Evolutionary conservation across 352 stramenopile species (phyloP), one percentile per base, ranked within the genome.

Genomic region (Elongisporangium anandrum): DNA sequence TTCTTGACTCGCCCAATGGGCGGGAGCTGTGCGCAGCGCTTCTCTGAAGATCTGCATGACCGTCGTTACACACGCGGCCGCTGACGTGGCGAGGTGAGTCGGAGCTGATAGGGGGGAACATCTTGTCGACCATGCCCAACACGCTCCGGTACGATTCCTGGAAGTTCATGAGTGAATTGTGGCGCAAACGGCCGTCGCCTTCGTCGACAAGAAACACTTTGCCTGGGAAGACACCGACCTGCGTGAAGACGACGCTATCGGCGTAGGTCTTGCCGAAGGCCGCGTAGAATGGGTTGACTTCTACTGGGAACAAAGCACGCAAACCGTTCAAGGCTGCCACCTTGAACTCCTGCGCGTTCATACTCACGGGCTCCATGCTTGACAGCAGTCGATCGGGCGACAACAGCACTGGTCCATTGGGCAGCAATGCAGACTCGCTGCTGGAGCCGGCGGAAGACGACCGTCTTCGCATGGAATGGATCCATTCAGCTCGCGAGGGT

Each of bases 271-370:
- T 88, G 23, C 85, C 82, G 57, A 96, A 95, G 6, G 81, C 85
- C 2, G 85, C 84, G 61, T 92, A 92, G 59, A 94, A 95, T 17
- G 87, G 82, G 51, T 91, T 92, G 29, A 91, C 72, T 26, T 92
- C 84, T 22, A 70, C 41, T 7, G 84, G 84, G 59, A 95, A 96
- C 2, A 94, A 69, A 15, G 64, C 71, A 17, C 77, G 74, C 29
- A 95, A 59, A 8, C 77, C 78, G 24, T 74, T 77, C 19, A 96
- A 66, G 8, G 81, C 85, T 9, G 72, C 69, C 19, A 87, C 68
- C 56, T 92, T 88, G 64, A 95, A 92, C 9, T 82, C 69, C 16
- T 81, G 64, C 1, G 77, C 72, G 51, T 83, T 69, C 34, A 77
- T 76, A 29, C 66, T 57, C 13, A 86, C 72, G 21, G 79, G 73